Evolutionary conservation across 495 filamentous ascomycete species (phyloP).

Genomic region (Xylaria cubensis): DNA sequence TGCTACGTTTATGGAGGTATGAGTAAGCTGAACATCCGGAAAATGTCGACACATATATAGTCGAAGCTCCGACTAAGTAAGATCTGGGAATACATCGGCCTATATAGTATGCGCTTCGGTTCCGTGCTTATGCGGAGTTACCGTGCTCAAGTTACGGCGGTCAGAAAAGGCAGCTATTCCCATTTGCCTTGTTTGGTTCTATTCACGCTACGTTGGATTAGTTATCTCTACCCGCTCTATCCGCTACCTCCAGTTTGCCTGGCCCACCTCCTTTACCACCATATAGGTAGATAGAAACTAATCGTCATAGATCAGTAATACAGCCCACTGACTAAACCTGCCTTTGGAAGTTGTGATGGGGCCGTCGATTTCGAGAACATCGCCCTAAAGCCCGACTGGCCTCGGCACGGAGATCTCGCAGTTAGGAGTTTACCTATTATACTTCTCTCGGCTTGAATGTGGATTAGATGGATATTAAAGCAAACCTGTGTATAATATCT

Average conservation of each 20-base stretch:
- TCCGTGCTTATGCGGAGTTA: not conserved
- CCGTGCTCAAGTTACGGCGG: not conserved
- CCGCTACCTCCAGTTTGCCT: not conserved
- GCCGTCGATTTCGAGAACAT: not conserved
- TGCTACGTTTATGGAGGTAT: not conserved
- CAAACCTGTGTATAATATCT: not conserved
- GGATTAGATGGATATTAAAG: not conserved
- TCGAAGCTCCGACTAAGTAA: not conserved
- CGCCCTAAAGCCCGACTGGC: not conserved
- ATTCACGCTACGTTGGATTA: not conserved
- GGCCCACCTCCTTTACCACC: not conserved
- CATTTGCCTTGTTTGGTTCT: not conserved
- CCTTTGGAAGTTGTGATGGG: not conserved
- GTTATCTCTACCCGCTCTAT: not conserved
- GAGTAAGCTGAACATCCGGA: not conserved
- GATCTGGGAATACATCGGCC: not conserved
- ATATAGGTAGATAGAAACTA: not conserved
- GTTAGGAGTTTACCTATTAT: not conserved
- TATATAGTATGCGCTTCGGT: not conserved
- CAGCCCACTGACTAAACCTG: not conserved
- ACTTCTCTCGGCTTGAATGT: not conserved
- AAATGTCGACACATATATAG: not conserved
- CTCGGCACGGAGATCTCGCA: not conserved
- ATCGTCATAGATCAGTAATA: not conserved
- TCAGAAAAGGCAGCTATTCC: not conserved